Evolutionary conservation across 257 asterid genomes (phyloP).

Genomic region (Solanum tarapatanum): DNA sequence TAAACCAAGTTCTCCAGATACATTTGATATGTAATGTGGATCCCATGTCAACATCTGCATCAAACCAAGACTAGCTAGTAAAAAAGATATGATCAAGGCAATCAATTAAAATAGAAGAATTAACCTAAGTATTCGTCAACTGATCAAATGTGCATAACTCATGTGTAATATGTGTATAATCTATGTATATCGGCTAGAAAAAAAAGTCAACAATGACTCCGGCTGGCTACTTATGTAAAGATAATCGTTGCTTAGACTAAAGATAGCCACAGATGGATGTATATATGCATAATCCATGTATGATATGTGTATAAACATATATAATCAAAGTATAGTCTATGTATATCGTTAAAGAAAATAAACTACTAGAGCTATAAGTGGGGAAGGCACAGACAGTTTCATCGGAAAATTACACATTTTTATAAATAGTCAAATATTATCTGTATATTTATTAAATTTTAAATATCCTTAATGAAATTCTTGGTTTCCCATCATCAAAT

Average conservation of each 20-base stretch:
- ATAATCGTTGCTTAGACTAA: neutral
- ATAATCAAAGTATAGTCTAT: neutral
- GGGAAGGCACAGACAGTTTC: too few species aligned
- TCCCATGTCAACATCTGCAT: constrained; percentile 74
- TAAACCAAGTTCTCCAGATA: constrained; percentile 78
- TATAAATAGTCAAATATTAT: neutral
- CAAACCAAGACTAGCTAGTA: neutral
- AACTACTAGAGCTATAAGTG: neutral
- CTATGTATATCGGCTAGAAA: too few species aligned
- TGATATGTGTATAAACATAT: neutral
- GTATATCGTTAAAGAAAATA: neutral
- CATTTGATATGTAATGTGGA: constrained; percentile 65
- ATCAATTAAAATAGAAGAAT: neutral
- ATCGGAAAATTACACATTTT: neutral
- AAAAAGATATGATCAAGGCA: neutral
- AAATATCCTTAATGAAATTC: neutral
- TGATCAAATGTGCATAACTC: neutral
- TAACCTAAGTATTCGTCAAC: neutral
- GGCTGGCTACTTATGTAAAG: too few species aligned
- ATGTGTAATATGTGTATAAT: neutral
- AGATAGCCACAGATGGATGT: neutral
- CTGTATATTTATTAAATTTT: neutral
- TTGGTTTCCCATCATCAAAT: neutral
- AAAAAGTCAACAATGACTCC: neutral
- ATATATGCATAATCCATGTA: neutral